phyloP scores from a whole-genome alignment of 352 stramenopile species.

The Phytophthora hibernalis region DNA sequence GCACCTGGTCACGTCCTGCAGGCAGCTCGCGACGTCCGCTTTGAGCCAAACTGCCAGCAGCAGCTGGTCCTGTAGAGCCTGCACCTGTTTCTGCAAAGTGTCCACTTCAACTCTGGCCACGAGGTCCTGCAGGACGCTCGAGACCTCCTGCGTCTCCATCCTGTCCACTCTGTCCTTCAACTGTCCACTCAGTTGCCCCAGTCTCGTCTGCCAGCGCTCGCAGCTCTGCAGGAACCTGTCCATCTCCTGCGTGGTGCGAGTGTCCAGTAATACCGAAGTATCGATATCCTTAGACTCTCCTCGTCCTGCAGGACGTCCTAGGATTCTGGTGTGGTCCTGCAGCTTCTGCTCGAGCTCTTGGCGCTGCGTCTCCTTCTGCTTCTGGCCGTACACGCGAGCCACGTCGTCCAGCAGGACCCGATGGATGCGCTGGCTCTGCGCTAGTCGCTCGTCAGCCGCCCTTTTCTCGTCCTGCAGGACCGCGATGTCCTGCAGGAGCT shows the following conservation, averaged over 20 bases:
- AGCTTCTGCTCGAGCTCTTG: slow-evolving; percentile 31
- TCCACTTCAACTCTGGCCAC: slow-evolving; percentile 43
- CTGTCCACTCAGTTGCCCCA: slow-evolving; percentile 27
- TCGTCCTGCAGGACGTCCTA: slow-evolving; percentile 23
- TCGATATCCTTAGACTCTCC: slow-evolving; percentile 7
- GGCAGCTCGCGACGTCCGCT: slow-evolving; percentile 22
- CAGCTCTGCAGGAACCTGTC: slow-evolving; percentile 46
- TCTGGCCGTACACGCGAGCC: slow-evolving; percentile 43
- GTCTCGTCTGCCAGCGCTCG: slow-evolving; percentile 36
- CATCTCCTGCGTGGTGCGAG: slow-evolving; percentile 35
- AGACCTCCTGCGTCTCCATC: slow-evolving; percentile 42
- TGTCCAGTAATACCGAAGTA: neutral
- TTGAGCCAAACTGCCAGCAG: slow-evolving; percentile 30
- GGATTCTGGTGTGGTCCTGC: slow-evolving; percentile 4
- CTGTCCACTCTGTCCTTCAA: slow-evolving; percentile 25
- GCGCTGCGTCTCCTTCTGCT: slow-evolving; percentile 36
- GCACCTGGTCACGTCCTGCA: slow-evolving; percentile 16
- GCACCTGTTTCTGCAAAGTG: slow-evolving; percentile 7
- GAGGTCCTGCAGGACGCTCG: slow-evolving; percentile 41
- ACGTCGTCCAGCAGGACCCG: slow-evolving; percentile 51
- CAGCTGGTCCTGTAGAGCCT: slow-evolving; percentile 18
- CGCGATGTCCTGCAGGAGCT: slow-evolving; percentile 31
- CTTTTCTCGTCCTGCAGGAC: slow-evolving; percentile 30
- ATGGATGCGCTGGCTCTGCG: slow-evolving; percentile 31
- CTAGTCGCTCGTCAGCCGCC: slow-evolving; percentile 20